Percentiles rank a stretch among this genome's conserved stretches.
phyloP scores from a whole-genome alignment of 441 rosid genomes.

The Jatropha podagrica region DNA sequence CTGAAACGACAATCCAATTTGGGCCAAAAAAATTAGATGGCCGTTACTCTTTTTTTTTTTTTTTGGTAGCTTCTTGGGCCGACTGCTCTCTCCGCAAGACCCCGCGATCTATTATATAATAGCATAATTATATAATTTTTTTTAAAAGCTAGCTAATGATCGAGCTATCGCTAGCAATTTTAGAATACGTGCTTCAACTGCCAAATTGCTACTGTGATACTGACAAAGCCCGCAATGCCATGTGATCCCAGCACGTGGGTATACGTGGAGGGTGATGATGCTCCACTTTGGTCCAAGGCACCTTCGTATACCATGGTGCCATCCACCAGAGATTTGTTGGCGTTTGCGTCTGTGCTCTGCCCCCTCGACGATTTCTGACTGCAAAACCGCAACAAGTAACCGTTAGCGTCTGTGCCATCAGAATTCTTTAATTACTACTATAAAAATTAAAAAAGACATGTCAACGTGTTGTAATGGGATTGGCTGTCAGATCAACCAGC shows the following conservation, averaged over 20 bases:
- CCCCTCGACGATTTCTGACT: constrained; percentile 79
- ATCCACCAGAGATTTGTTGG: constrained; percentile 12
- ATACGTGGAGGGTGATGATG: constrained; percentile 37
- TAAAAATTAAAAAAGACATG: not conserved
- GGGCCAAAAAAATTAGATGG: not conserved
- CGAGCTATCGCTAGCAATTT: constrained; percentile 10
- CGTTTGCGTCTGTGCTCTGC: constrained; percentile 26
- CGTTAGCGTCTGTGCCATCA: constrained; percentile 26
- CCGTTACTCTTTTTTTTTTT: too few relatives aligned
- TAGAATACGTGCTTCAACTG: constrained; percentile 46
- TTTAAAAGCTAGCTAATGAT: not conserved
- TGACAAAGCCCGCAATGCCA: constrained; percentile 29
- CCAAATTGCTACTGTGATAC: constrained; percentile 47
- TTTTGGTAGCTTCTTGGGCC: not conserved
- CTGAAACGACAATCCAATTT: not conserved
- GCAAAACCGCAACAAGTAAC: constrained; percentile 26
- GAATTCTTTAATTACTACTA: too few relatives aligned
- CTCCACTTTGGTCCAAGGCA: constrained; percentile 39
- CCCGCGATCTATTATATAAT: not conserved
- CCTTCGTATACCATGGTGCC: constrained; percentile 77
- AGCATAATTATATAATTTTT: not conserved
- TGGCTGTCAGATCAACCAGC: not conserved
- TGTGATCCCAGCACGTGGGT: constrained; percentile 30
- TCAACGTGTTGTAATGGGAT: constrained; percentile 1
- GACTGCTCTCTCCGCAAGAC: not conserved